phyloP scores from a whole-genome alignment of 2,329 filamentous ascomycete species.

The Penicillium sp. region DNA sequence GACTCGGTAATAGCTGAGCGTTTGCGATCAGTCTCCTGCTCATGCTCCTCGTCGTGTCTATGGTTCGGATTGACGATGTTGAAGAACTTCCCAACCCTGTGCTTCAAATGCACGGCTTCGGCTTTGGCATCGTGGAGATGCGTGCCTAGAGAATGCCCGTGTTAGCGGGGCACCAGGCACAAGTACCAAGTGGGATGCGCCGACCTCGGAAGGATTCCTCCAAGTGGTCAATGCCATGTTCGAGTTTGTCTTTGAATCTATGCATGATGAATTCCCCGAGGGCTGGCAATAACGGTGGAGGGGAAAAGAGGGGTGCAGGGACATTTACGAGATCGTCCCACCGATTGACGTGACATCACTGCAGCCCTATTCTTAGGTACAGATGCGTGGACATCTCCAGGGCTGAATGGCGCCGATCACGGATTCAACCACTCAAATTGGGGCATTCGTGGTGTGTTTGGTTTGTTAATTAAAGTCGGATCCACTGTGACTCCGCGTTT shows the following conservation, averaged over 20 bases:
- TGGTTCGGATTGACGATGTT: constrained; percentile 78
- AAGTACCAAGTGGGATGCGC: background rate
- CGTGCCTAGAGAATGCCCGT: constrained; percentile 23
- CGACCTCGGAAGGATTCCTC: constrained; percentile 27
- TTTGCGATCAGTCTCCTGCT: constrained; percentile 76
- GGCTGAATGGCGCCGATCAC: constrained; percentile 3
- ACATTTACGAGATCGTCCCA: background rate
- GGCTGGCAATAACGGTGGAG: background rate
- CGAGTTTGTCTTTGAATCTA: constrained; percentile 23
- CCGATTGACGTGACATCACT: constrained; percentile 2
- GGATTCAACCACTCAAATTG: background rate
- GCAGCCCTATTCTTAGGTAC: constrained; percentile 1
- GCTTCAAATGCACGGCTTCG: constrained; percentile 53
- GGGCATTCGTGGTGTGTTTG: background rate
- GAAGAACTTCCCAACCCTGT: constrained; percentile 58
- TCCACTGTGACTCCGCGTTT: constrained; percentile 3
- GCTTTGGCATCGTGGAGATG: constrained; percentile 43
- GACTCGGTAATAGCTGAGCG: constrained; percentile 63
- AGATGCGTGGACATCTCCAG: background rate
- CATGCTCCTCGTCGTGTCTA: constrained; percentile 89
- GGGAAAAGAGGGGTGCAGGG: constrained; percentile 3
- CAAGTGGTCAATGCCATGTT: constrained; percentile 17
- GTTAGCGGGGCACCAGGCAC: background rate
- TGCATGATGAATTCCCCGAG: constrained; percentile 17
- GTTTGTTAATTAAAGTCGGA: background rate